Base-by-base conservation (phyloP, 805 yeast species). In the Brettanomyces nanus region DNA sequence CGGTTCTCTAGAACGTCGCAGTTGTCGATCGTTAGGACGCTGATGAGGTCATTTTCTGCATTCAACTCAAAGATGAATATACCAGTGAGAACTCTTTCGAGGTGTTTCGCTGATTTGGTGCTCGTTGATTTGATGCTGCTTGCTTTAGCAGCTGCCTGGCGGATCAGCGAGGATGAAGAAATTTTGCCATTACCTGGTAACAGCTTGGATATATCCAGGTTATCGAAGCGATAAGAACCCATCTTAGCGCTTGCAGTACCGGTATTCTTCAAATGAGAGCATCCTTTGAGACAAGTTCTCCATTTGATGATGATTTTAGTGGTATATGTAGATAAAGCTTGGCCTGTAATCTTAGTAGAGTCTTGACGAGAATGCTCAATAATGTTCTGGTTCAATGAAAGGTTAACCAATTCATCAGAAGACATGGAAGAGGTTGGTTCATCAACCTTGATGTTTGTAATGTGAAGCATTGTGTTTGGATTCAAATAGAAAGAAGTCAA, bases 21-120 rank as follows among this genome's bases (percentile, higher is more conserved):
- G 47, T 77, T 71, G 46, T 82, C 90, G 23, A 82, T 66, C 2
- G 83, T 77, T 51, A 80, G 85, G 4, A 76, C 84, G 5, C 65
- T 33, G 25, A 82, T 72, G 42, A 63, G 53, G 40, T 72, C 68
- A 51, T 78, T 77, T n/a, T 62, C 59, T 19, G 66, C 67, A 48
- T 69, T 74, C 40, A 82, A 62, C 49, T 81, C 89, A 51, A 80
- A 80, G 6, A 79, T 65, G 48, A 81, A 81, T 3, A 77, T 54
- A 1, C 89, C 90, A 26, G 59, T 49, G 17, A 67, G 28, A 3
- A 68, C 59, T 30, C 77, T 45, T 42, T 72, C 62, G 14, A 50
- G 45, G 28, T 49, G 42, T 14, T 31, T 40, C 14, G 9, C 29
- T 6, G 19, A n/a, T 17, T 22, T 23, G 9, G 13, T 6, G 5